Percentiles rank a stretch among this genome's conserved stretches.
Conservation (phyloP, 495 filamentous ascomycete genomes). For the Aspergillus indologenus region DNA sequence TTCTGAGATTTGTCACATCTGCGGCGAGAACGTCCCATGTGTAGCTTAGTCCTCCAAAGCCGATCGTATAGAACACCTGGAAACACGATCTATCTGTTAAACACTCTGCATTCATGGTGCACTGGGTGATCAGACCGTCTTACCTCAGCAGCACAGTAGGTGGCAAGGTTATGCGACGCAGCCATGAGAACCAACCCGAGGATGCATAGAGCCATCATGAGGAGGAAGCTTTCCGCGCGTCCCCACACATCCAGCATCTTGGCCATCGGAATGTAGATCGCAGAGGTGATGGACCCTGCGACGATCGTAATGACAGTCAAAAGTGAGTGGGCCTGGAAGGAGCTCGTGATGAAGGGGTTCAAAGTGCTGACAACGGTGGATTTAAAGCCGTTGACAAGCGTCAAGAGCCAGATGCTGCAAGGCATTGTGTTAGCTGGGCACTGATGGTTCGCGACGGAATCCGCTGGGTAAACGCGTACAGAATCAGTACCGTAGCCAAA, state of each 20-base stretch:
- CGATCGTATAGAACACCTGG: conserved; percentile 49
- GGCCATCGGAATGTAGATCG: conserved; percentile 52
- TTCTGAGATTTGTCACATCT: conserved; percentile 56
- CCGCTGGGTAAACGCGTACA: neutral
- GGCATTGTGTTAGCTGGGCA: neutral
- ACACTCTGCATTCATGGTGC: too few species aligned
- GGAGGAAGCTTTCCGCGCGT: conserved; percentile 50
- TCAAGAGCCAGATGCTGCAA: conserved; percentile 44
- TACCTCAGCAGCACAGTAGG: conserved; percentile 50
- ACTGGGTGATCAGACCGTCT: neutral
- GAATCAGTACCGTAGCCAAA: neutral
- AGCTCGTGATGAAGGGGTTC: conserved; percentile 38
- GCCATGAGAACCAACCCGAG: conserved; percentile 50
- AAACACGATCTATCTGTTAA: too few species aligned
- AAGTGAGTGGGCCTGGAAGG: conserved; percentile 55
- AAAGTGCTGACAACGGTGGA: conserved; percentile 26
- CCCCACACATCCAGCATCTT: conserved; percentile 69
- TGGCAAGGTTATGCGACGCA: conserved; percentile 41
- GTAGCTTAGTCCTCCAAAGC: conserved; percentile 56
- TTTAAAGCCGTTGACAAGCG: conserved; percentile 43
- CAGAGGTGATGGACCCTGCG: conserved; percentile 35
- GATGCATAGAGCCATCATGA: conserved; percentile 35
- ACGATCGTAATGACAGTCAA: conserved; percentile 55
- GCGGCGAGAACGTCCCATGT: conserved; percentile 55
- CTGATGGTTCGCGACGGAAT: neutral